Evolutionary conservation across 306 rosid genomes (phyloP), one percentile per base, ranked within the genome.

Genomic region (Oemleria cerasiformis): DNA sequence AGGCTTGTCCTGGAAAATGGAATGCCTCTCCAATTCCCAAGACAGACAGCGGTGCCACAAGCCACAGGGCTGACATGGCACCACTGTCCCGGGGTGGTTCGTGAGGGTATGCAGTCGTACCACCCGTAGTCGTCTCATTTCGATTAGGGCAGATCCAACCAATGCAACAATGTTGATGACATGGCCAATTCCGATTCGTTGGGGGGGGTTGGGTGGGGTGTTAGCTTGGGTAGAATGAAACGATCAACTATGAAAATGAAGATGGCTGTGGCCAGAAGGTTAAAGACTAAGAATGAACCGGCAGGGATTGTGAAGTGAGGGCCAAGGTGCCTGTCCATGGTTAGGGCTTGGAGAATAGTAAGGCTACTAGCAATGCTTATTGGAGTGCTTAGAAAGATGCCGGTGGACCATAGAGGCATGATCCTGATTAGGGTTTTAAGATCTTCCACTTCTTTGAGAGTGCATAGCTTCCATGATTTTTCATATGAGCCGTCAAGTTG

Each of bases 381-480:
- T 25, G 77, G 20, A 40, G 45, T 65, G 72, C 67, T 9, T 47
- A 75, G 9, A n/a, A 60, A 73, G 50, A 80, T 65, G 30, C 84
- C 68, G 2, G 78, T 42, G 34, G 80, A 80, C 84, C 84, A 80
- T 4, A 75, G n/a, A 42, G 80, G 74, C 23, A 80, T 47, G 56
- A 75, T 75, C 48, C 41, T 75, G 7, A 80, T 53, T 47, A 75
- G 47, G 1, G 65, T 36, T 67, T 80, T 80, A 43, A 80, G 77
- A 70, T 71, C 80, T 66, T 80, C 80, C 71, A 75, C 84, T 75
- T 80, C 84, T 71, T 60, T 68, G 34, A 80, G 65, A 1, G 80
- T 71, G 43, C 80, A 71, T 10, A 75, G 53, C 30, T 43, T 75
- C 84, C 84, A 71, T 53, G 84, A 71, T 65, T 47, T 75, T 75